Evolutionary conservation across 179 eudicot species (phyloP).

Genomic region (Dionaea muscipula): DNA sequence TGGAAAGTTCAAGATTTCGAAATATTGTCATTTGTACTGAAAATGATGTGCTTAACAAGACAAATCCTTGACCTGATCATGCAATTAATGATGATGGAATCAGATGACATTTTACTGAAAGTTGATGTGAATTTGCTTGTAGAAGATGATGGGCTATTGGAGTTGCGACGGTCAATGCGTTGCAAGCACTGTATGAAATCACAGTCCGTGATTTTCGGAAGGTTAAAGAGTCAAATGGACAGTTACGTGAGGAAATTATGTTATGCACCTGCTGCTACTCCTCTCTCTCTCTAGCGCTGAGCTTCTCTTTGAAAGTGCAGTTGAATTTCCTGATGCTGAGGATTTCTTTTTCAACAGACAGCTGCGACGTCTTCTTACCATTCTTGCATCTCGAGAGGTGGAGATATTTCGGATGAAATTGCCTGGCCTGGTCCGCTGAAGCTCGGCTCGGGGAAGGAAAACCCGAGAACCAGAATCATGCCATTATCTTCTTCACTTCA

Average conservation of each 20-base stretch:
- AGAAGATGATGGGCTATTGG: too few species aligned
- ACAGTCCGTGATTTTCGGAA: conserved; percentile 51
- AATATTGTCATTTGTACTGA: too few species aligned
- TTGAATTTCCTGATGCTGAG: conserved; percentile 48
- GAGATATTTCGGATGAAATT: conserved; percentile 73
- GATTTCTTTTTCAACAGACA: conserved; percentile 57
- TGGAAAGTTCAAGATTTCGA: too few species aligned
- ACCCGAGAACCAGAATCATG: conserved; percentile 97
- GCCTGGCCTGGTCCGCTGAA: conserved; percentile 87
- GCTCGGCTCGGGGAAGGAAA: conserved; percentile 93
- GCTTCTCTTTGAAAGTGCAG: conserved; percentile 62
- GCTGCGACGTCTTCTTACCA: conserved; percentile 60
- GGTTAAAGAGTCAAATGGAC: conserved; percentile 25
- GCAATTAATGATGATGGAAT: too few species aligned
- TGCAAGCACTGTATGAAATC: conserved; percentile 75
- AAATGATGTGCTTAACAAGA: too few species aligned
- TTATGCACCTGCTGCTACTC: conserved; percentile 38
- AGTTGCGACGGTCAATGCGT: conserved; percentile 38
- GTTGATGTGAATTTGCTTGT: too few species aligned
- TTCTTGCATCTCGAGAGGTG: conserved; percentile 70
- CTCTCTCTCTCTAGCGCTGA: conserved; percentile 24
- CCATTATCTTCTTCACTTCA: conserved; percentile 77
- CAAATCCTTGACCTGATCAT: too few species aligned
- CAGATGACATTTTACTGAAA: too few species aligned
- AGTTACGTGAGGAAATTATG: conserved; percentile 40